phyloP scores from a whole-genome alignment of 192 early-diverging fungal genomes.

The Backusella tarrabulga region DNA sequence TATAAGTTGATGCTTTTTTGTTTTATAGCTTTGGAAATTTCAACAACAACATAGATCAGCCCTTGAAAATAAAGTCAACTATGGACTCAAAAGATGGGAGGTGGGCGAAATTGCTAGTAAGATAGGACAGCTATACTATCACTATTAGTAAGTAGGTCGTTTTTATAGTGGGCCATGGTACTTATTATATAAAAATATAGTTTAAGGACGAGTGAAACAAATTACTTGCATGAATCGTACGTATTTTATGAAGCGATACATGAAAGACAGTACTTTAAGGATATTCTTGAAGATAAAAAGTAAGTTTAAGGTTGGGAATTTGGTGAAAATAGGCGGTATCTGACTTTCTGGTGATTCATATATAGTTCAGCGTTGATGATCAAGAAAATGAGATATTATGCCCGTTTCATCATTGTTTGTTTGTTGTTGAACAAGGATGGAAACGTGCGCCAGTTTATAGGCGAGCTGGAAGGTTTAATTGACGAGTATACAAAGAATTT shows the following conservation, averaged over 20 bases:
- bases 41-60: constrained; percentile 86
- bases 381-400: constrained; percentile 97
- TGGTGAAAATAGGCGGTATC: neutral
- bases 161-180: constrained; percentile 23
- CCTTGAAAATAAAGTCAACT: constrained; percentile 84
- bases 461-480: constrained; percentile 79
- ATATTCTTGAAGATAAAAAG: constrained; percentile 92
- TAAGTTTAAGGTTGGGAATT: constrained; percentile 28
- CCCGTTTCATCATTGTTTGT: constrained; percentile 95
- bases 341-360: neutral
- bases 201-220: constrained; percentile 93
- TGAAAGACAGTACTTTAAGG: constrained; percentile 92
- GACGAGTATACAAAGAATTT: constrained; percentile 88
- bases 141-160: constrained; percentile 60
- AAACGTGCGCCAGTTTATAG: constrained; percentile 78
- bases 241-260: constrained; percentile 97
- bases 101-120: constrained; percentile 98
- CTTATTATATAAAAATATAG: constrained; percentile 27
- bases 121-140: constrained; percentile 90
- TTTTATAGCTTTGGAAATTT: constrained; percentile 83
- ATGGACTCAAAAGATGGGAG: constrained; percentile 95
- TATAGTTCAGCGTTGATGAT: constrained; percentile 86
- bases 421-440: constrained; percentile 81
- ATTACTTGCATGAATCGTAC: constrained; percentile 92
- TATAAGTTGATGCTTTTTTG: neutral